These are phyloP conservation scores for Cucurbita maxima DNA, from an alignment of 306 rosid species.

Conservation along the genomic window DNA sequence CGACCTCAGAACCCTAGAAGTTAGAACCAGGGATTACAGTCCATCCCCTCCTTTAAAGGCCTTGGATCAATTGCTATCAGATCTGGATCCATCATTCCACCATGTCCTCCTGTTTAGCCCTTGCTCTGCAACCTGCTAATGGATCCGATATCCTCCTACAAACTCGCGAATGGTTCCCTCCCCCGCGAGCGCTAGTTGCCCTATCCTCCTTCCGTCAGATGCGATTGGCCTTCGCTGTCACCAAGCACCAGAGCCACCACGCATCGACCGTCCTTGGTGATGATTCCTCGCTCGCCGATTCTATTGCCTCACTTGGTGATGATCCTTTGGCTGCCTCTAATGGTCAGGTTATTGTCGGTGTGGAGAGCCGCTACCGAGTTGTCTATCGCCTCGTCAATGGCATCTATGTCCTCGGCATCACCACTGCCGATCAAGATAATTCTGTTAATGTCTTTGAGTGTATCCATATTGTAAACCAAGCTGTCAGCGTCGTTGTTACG, in stretches of 20 bases:
- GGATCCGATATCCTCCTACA: conserved; percentile 85
- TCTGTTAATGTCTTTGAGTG: conserved; percentile 80
- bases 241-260: conserved; percentile 15
- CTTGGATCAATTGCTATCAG: background rate
- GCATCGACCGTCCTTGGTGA: conserved; percentile 10
- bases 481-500: conserved; percentile 67
- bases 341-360: conserved; percentile 89
- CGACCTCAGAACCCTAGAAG: background rate
- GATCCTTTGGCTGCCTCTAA: conserved; percentile 83
- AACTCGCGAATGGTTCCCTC: conserved; percentile 95
- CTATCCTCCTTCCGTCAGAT: conserved; percentile 83
- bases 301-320: conserved; percentile 65
- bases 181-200: conserved; percentile 79
- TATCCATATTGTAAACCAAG: conserved; percentile 83
- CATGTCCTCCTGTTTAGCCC: conserved; percentile 85
- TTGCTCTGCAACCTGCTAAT: conserved; percentile 67
- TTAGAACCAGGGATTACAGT: background rate
- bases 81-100: conserved; percentile 2
- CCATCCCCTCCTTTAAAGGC: background rate
- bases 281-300: conserved; percentile 31
- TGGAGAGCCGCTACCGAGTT: conserved; percentile 77
- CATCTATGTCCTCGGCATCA: conserved; percentile 77
- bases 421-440: conserved; percentile 73
- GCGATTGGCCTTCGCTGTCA: conserved; percentile 43
- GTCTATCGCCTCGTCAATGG: conserved; percentile 85